Percentiles rank a stretch among this genome's conserved stretches.
These are phyloP conservation scores for Chamaenerion angustifolium DNA, from an alignment of 345 rosid species.

Conservation along the genomic window DNA sequence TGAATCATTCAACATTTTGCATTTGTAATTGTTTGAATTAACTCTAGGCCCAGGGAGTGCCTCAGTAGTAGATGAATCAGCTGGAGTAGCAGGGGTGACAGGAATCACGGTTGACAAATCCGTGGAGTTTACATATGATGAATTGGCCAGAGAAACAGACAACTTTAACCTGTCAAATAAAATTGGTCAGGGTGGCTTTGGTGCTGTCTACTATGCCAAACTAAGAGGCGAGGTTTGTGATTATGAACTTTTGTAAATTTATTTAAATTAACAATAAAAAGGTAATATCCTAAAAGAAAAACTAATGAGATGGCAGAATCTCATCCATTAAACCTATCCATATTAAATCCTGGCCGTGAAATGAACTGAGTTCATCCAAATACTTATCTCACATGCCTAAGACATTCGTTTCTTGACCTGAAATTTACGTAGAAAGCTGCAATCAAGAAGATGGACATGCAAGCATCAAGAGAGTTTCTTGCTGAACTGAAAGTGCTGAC, in stretches of 20 bases:
- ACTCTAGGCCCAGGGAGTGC: constrained; percentile 18
- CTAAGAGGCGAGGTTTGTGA: constrained; percentile 82
- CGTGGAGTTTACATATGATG: constrained; percentile 79
- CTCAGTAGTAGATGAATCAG: constrained; percentile 8
- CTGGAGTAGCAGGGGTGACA: constrained; percentile 24
- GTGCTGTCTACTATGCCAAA: constrained; percentile 79
- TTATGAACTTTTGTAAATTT: not conserved
- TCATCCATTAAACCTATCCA: no score
- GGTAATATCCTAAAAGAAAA: no score
- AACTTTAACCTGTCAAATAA: constrained; percentile 72
- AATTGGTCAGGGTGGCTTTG: constrained; percentile 93
- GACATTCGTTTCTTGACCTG: not conserved
- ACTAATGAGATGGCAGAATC: no score
- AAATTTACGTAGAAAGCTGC: constrained; percentile 67
- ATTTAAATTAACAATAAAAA: no score
- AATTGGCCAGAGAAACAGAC: constrained; percentile 78
- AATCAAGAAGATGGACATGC: constrained; percentile 98
- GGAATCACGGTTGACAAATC: constrained; percentile 79
- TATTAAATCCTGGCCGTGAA: no score
- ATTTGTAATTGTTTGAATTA: constrained; percentile 4
- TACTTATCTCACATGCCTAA: not conserved
- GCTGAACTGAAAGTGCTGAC: constrained; percentile 93
- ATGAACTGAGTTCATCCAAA: not conserved
- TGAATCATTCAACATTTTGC: not conserved
- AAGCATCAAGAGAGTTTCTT: constrained; percentile 79